Conservation (phyloP, 495 filamentous ascomycete genomes). For the Apiosordaria backusii region DNA sequence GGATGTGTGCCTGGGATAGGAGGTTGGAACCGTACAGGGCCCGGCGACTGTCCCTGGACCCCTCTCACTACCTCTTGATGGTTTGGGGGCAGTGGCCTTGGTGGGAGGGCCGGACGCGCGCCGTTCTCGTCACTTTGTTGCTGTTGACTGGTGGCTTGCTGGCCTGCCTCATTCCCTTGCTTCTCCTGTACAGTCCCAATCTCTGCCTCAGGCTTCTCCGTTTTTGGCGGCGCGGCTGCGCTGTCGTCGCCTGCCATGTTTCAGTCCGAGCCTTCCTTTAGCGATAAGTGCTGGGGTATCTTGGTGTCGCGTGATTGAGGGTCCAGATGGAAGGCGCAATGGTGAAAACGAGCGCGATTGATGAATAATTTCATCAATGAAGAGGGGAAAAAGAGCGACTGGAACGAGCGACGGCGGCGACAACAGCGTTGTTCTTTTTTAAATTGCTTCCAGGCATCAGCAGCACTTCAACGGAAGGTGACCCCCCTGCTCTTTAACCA, state of each 20-base stretch:
- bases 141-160: background rate
- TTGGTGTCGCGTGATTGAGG: too few relatives aligned
- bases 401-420: conserved; percentile 2
- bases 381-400: background rate
- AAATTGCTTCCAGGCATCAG: conserved; percentile 16
- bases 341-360: conserved; percentile 9
- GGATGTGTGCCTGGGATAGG: background rate
- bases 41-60: background rate
- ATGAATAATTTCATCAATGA: conserved; percentile 2
- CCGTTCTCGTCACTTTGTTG: background rate
- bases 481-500: background rate
- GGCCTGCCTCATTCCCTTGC: background rate
- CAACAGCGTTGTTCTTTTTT: conserved; percentile 14
- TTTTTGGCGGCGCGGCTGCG: conserved; percentile 6
- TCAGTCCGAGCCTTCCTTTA: background rate
- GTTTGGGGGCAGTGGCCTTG: conserved; percentile 4
- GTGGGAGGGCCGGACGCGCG: background rate
- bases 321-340: background rate
- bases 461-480: background rate
- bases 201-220: background rate
- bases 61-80: background rate
- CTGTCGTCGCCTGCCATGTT: conserved; percentile 11
- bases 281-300: background rate
- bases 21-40: background rate
- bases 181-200: background rate